These are phyloP conservation scores for Dothideomycetes sp. DNA, from an alignment of 2,329 filamentous ascomycete genomes.

Conservation along the genomic window DNA sequence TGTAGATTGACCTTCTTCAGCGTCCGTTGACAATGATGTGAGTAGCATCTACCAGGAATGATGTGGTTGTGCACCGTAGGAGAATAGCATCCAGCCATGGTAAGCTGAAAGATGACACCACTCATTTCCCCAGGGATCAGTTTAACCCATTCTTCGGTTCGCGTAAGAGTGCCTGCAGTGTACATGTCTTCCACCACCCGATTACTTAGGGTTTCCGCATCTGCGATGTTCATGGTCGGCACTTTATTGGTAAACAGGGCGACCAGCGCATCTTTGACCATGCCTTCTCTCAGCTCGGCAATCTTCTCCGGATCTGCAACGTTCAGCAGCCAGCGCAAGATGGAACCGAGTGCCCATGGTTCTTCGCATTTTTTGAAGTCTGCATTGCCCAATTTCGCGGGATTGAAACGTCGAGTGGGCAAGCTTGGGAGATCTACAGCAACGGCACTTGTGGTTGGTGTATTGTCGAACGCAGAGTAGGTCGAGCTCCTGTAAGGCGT, in stretches of 20 bases:
- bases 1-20: conserved; percentile 88
- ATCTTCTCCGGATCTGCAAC: conserved; percentile 72
- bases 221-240: conserved; percentile 95
- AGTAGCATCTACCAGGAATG: conserved; percentile 73
- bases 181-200: conserved; percentile 74
- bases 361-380: conserved; percentile 80
- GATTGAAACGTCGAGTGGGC: conserved; percentile 71
- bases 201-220: conserved; percentile 77
- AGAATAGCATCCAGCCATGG: conserved; percentile 83
- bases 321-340: conserved; percentile 75
- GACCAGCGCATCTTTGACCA: conserved; percentile 77
- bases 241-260: conserved; percentile 89
- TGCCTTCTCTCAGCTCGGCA: conserved; percentile 71
- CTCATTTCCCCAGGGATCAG: conserved; percentile 71
- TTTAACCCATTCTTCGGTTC: conserved; percentile 96
- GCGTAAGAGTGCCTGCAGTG: conserved; percentile 62
- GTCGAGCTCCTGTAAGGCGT: conserved; percentile 35
- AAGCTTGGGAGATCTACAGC: conserved; percentile 76
- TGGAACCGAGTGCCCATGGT: conserved; percentile 86
- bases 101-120: conserved; percentile 88
- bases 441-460: conserved; percentile 33
- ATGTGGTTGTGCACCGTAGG: conserved; percentile 63
- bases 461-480: conserved; percentile 34
- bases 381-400: conserved; percentile 65
- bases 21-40: conserved; percentile 85